Base-by-base conservation (phyloP, 1,284 basidiomycete species). In the Megacollybia platyphylla region DNA sequence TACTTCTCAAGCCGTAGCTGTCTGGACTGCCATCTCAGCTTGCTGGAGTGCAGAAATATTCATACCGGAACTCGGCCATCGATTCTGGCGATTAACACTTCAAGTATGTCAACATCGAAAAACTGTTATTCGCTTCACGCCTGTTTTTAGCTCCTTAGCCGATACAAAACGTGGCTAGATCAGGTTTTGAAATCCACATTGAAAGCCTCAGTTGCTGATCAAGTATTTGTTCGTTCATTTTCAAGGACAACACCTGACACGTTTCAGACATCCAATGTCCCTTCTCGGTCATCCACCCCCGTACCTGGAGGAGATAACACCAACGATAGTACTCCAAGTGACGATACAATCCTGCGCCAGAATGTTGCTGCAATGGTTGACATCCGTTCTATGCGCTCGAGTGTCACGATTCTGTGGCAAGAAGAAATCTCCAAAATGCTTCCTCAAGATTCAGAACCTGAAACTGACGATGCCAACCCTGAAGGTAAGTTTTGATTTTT, bases 1-100 rank as follows among this genome's bases (percentile, higher is more conserved):
- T 6, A 76, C 73, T 4, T 46, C 68, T 7, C 89, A 92, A 57
- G 76, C 79, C 3, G 67, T 68, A 29, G 77, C 79, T 4, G 64
- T 84, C 0, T 90, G 82, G 76, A 63, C 67, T 36, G 86, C 87
- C 2, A 68, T 94, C 32, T 64, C 69, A 30, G 70, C 72, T 5
- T 90, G 89, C 55, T 96, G 92, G 91, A 83, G 79, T 47, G 72
- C 78, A 7, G 81, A 90, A 37, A 70, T 93, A 8, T 93, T 76
- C 58, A 78, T 96, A 36, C 79, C 83, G 2, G 84, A 90, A 45
- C 63, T 96, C 7, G 72, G 74, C 20, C 71, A 82, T 57, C 74
- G 85, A 41, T 94, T 96, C 57, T 96, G 91, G 92, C 76, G 73
- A 49, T 64, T 96, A 45, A 87, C 79, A 3, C 61, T 97, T 29